Percentiles rank a stretch among this genome's conserved stretches.
Conservation (phyloP, 129 eudicot genomes). For the Deinandra increscens region DNA sequence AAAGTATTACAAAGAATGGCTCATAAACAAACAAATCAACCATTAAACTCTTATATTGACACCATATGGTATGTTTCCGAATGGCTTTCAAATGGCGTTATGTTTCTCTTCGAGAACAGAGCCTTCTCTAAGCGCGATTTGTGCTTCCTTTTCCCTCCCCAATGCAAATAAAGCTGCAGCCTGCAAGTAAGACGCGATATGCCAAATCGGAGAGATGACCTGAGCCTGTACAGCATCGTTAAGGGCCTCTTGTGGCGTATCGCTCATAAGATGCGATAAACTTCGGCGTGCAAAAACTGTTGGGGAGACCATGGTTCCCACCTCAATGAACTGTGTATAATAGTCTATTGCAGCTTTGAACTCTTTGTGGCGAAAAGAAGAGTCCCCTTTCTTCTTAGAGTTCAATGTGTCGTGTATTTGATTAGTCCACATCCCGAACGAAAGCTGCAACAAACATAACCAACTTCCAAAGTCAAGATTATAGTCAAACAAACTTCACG, state of each 20-base stretch:
- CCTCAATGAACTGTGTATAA: slow-evolving; percentile 87
- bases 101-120: slow-evolving; percentile 80
- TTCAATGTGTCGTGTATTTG: slow-evolving; percentile 89
- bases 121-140: slow-evolving; percentile 81
- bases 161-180: slow-evolving; percentile 76
- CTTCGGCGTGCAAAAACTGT: slow-evolving; percentile 91
- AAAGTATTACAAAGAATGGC: slow-evolving; percentile 34
- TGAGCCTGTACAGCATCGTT: slow-evolving; percentile 93
- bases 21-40: slow-evolving; percentile 29
- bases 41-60: neutral
- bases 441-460: slow-evolving; percentile 54
- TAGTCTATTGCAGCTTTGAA: slow-evolving; percentile 71
- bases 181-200: slow-evolving; percentile 81
- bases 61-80: slow-evolving; percentile 6
- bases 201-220: slow-evolving; percentile 89
- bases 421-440: slow-evolving; percentile 96
- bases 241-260: slow-evolving; percentile 80
- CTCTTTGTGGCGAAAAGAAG: slow-evolving; percentile 86
- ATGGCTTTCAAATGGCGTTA: slow-evolving; percentile 27
- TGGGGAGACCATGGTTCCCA: slow-evolving; percentile 91
- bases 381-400: slow-evolving; percentile 92
- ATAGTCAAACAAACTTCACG: slow-evolving; percentile 1
- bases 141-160: slow-evolving; percentile 89
- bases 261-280: slow-evolving; percentile 65
- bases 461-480: slow-evolving; percentile 14